These are phyloP conservation scores for Glebionis coronaria DNA, from an alignment of 129 eudicot species.

Conservation along the genomic window DNA sequence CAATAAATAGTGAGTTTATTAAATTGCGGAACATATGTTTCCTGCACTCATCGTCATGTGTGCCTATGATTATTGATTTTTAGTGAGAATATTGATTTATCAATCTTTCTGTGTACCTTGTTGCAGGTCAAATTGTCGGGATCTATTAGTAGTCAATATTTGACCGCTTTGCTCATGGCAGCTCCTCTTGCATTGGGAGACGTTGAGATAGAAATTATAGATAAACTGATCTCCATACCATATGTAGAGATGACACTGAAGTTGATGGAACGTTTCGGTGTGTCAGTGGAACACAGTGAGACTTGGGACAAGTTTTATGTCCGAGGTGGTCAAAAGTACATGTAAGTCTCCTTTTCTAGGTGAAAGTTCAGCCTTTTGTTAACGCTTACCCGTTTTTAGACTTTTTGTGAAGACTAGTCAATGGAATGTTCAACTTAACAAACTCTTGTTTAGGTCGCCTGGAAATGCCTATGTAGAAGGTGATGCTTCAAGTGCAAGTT, in stretches of 20 bases:
- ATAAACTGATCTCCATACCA: constrained; percentile 83
- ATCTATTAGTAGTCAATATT: constrained; percentile 90
- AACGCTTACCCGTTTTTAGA: background rate
- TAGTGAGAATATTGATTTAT: background rate
- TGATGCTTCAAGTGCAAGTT: constrained; percentile 98
- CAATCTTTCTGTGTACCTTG: background rate
- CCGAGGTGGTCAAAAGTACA: constrained; percentile 91
- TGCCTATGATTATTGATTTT: too few relatives aligned
- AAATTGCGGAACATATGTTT: too few relatives aligned
- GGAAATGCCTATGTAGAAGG: constrained; percentile 96
- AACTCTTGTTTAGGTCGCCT: constrained; percentile 62
- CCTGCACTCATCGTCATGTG: too few relatives aligned
- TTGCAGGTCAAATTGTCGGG: constrained; percentile 93
- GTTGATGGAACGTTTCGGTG: constrained; percentile 97
- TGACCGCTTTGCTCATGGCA: constrained; percentile 95
- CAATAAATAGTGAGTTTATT: too few relatives aligned
- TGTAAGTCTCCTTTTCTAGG: constrained; percentile 50
- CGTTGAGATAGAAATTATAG: constrained; percentile 88
- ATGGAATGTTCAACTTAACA: background rate
- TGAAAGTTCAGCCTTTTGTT: constrained; percentile 1
- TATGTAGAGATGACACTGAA: constrained; percentile 98
- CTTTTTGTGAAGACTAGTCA: constrained; percentile 16
- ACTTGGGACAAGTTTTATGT: constrained; percentile 84
- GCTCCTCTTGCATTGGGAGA: constrained; percentile 94
- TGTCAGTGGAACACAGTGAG: constrained; percentile 68